Conservation (phyloP, 2,329 filamentous ascomycete genomes). For the Cladosporium velox region DNA sequence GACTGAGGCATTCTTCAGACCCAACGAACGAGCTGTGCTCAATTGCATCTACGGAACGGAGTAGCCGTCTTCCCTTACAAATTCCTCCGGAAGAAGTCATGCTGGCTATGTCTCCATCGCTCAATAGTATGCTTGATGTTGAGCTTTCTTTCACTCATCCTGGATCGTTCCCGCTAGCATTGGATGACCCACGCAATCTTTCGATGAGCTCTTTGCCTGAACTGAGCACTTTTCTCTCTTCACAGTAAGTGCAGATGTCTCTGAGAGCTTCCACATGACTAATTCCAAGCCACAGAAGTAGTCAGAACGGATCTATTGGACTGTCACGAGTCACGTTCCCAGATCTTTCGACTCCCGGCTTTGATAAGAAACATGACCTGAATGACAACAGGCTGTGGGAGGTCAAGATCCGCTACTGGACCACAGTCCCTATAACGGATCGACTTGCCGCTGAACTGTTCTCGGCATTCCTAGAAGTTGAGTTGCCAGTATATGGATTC, state of each 20-base stretch:
- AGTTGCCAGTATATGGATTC: neutral
- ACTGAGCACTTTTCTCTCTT: neutral
- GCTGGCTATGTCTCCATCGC: slow-evolving; percentile 1
- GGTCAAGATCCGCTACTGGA: slow-evolving; percentile 2
- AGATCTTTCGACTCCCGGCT: neutral
- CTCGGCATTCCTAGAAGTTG: neutral
- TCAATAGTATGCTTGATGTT: slow-evolving; percentile 4
- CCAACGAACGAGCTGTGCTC: slow-evolving; percentile 4
- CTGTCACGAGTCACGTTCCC: neutral
- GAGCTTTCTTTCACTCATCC: neutral
- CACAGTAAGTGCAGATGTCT: neutral
- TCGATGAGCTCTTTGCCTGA: neutral
- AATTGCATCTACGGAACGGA: slow-evolving; percentile 2
- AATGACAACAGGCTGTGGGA: neutral
- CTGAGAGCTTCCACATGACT: neutral
- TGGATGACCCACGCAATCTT: neutral
- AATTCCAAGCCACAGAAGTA: neutral
- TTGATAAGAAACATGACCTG: neutral
- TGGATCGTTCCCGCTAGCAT: neutral
- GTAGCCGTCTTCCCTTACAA: neutral
- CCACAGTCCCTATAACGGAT: neutral
- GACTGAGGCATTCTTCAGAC: neutral
- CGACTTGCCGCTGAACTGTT: neutral
- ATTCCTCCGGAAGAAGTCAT: neutral
- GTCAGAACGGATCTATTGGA: neutral